Base-by-base conservation (phyloP, 2,329 filamentous ascomycete genomes). In the Epichloe bromicola region DNA sequence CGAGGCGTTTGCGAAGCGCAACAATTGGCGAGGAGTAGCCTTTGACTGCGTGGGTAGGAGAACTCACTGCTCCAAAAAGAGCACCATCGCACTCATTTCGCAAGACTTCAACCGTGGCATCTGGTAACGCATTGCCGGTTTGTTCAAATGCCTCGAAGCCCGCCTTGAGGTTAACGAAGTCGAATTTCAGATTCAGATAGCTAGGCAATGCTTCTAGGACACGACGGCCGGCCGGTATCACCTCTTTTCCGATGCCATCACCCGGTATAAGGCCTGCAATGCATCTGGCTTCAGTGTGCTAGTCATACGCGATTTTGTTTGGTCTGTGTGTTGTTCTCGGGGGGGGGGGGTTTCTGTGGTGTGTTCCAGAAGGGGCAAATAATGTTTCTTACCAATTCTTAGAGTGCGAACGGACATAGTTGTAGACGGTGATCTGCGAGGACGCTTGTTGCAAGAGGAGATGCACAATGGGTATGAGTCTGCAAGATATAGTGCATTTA, bases 11-110 rank as follows among this genome's bases (percentile, higher is more conserved):
- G 74, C 93, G 88, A 58, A 98, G 84, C 46, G 90, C 93, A 56
- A 98, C 93, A 63, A 96, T 96, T 57, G 93, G 93, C 39, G 86
- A 94, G 51, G 89, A 95, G 78, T 98, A 98, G 66, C 93, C 93
- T 68, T 88, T 85, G 58, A 95, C 91, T 60, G 89, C 84, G 54
- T 81, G 88, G 48, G 86, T 86, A 11, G 93, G 93, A 48, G 91
- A 97, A 74, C 82, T 88, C 60, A 98, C 93, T 62, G 93, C 93
- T 58, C 93, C 93, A 67, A 98, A 50, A 50, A 98, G 82, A 47
- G 91, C 93, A 62, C 90, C 93, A 67, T 98, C 87, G 72, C 93
- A 98, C 70, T 95, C 89, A 59, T 81, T 80, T 72, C 86, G 85
- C 57, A 98, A 79, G n/a, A 83, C 80, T 55, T 93, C 84, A 60